These are phyloP conservation scores for Pythium rishiriense DNA, from an alignment of 352 stramenopile species.

Conservation along the genomic window DNA sequence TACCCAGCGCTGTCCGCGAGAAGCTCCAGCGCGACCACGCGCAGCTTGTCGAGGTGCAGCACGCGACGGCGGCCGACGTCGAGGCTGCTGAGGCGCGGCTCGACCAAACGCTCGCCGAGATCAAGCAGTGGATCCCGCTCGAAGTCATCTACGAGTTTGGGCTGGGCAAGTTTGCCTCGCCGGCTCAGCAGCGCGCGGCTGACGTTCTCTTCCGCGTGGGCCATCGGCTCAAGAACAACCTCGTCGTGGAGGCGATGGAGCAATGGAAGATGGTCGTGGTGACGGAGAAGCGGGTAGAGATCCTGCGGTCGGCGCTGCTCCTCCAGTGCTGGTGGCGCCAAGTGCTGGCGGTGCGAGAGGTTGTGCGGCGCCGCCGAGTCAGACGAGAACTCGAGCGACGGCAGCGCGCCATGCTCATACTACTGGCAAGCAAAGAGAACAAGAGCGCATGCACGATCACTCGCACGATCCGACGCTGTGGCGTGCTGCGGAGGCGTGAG, in stretches of 20 bases:
- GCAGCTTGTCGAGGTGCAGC: slow-evolving; percentile 6
- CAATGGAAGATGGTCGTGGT: slow-evolving; percentile 44
- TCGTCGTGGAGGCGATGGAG: slow-evolving; percentile 42
- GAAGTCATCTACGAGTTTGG: slow-evolving; percentile 68
- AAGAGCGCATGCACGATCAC: slow-evolving; percentile 52
- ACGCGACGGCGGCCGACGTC: slow-evolving; percentile 21
- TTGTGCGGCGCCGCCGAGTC: slow-evolving; percentile 31
- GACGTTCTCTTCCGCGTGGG: slow-evolving; percentile 47
- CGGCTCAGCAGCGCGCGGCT: slow-evolving; percentile 57
- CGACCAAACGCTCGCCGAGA: slow-evolving; percentile 44
- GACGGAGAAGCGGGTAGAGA: slow-evolving; percentile 21
- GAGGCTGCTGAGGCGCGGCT: slow-evolving; percentile 36
- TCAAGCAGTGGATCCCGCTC: slow-evolving; percentile 60
- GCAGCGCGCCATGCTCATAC: slow-evolving; percentile 39
- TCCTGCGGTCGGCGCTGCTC: slow-evolving; percentile 20
- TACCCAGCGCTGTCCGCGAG: slow-evolving; percentile 6
- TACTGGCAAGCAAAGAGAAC: slow-evolving; percentile 48
- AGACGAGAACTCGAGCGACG: slow-evolving; percentile 43
- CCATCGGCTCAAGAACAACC: slow-evolving; percentile 38
- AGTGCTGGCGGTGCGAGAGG: slow-evolving; percentile 31
- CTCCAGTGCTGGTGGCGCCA: slow-evolving; percentile 69
- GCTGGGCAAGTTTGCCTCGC: slow-evolving; percentile 57
- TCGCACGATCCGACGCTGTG: slow-evolving; percentile 34
- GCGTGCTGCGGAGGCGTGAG: background rate
- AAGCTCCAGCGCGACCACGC: slow-evolving; percentile 23